These are phyloP conservation scores for Erodium chrysanthum DNA, from an alignment of 441 rosid species.

Conservation along the genomic window DNA sequence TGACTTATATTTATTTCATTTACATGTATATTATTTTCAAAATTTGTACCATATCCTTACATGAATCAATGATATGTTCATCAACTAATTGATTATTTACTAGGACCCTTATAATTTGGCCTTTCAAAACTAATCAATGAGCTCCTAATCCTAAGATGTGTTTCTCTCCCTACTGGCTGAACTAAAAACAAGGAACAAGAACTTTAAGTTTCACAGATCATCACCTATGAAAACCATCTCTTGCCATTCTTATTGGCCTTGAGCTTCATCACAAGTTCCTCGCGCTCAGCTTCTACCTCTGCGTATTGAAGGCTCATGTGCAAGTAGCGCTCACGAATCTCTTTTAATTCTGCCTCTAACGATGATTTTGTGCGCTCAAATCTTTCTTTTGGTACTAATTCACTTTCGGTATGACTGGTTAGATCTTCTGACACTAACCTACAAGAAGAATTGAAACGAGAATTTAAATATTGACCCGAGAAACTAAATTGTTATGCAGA, in stretches of 20 bases:
- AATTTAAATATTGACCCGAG: not conserved
- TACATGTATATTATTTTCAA: conserved; percentile 4
- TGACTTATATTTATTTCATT: not conserved
- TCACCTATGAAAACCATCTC: conserved; percentile 30
- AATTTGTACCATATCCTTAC: not conserved
- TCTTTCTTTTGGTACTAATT: conserved; percentile 35
- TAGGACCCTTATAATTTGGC: not conserved
- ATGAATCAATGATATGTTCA: not conserved
- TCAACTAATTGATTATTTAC: conserved; percentile 1
- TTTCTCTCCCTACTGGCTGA: not conserved
- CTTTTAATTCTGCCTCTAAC: conserved; percentile 38
- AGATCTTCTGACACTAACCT: conserved; percentile 28
- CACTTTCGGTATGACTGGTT: conserved; percentile 23
- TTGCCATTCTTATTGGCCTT: conserved; percentile 31
- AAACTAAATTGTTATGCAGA: not conserved
- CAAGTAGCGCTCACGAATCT: conserved; percentile 40
- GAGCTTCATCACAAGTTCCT: conserved; percentile 56
- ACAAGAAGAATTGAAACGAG: not conserved
- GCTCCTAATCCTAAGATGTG: not conserved
- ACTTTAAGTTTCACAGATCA: not conserved
- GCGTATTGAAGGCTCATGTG: conserved; percentile 58
- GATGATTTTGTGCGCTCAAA: conserved; percentile 37
- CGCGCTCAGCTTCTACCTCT: conserved; percentile 46
- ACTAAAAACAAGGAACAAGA: not conserved
- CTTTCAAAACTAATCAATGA: not conserved